A percentile compares a stretch with the other conserved stretches of the same genome.
Conservation (phyloP, 176 grass and related monocot species). For the maize (Zea mays) region Zm-B73-REFERENCE-NAM-5.0 NC_050104.1:92625001-92625500, state of each 20-base stretch:
- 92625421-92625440: no score
- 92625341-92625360: slow-evolving; percentile 6
- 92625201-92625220: neutral
- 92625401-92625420: no score
- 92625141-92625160: neutral
- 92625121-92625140: neutral
- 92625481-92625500: no score
- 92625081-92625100: neutral
- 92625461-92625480: no score
- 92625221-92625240: neutral
- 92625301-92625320: neutral
- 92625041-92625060: neutral
- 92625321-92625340: neutral
- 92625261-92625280: neutral
- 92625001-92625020: no score
- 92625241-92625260: neutral
- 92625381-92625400: no score
- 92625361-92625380: neutral
- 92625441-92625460: no score
- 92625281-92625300: neutral
- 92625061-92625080: neutral
- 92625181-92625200: neutral
- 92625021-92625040: no score
- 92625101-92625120: neutral
- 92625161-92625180: neutral